phyloP scores from a whole-genome alignment of 495 filamentous ascomycete genomes.

The Poronia punctata region DNA sequence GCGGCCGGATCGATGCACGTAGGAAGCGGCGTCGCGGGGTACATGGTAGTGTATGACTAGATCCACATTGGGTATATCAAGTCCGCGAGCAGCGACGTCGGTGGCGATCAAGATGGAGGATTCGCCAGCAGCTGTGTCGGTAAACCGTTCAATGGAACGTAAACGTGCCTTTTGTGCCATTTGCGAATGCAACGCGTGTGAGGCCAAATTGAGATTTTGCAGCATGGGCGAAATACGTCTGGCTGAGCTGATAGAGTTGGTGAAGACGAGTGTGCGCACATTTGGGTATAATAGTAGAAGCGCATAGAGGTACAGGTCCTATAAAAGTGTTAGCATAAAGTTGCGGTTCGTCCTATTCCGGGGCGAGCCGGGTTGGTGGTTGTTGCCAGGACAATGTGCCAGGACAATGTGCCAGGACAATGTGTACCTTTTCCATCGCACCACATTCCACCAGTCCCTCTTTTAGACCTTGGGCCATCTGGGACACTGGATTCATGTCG shows the following conservation, averaged over 20 bases:
- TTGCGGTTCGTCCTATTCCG: too few relatives aligned
- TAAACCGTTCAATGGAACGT: conserved; percentile 86
- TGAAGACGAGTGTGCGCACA: conserved; percentile 76
- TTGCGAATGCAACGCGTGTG: conserved; percentile 75
- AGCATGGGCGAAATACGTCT: conserved; percentile 80
- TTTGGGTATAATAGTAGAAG: conserved; percentile 77
- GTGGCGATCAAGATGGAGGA: conserved; percentile 81
- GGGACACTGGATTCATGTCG: conserved; percentile 77
- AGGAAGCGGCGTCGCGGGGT: conserved; percentile 82
- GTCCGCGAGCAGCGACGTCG: conserved; percentile 91
- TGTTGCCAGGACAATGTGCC: too few relatives aligned
- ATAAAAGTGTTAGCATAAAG: conserved; percentile 1
- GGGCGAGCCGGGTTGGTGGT: too few relatives aligned
- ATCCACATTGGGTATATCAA: conserved; percentile 86
- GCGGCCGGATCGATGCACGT: conserved; percentile 92
- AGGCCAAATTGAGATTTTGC: conserved; percentile 71
- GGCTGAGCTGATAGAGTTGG: conserved; percentile 91
- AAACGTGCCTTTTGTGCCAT: conserved; percentile 97
- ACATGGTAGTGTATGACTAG: conserved; percentile 92
- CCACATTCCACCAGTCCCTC: conserved; percentile 89
- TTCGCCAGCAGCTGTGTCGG: conserved; percentile 42
- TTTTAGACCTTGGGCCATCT: conserved; percentile 79
- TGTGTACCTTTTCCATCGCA: conserved; percentile 76
- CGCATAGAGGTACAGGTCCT: conserved; percentile 90
- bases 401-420: background rate